phyloP scores from a whole-genome alignment of 768 basidiomycete species.

The Harrya chromipes region DNA sequence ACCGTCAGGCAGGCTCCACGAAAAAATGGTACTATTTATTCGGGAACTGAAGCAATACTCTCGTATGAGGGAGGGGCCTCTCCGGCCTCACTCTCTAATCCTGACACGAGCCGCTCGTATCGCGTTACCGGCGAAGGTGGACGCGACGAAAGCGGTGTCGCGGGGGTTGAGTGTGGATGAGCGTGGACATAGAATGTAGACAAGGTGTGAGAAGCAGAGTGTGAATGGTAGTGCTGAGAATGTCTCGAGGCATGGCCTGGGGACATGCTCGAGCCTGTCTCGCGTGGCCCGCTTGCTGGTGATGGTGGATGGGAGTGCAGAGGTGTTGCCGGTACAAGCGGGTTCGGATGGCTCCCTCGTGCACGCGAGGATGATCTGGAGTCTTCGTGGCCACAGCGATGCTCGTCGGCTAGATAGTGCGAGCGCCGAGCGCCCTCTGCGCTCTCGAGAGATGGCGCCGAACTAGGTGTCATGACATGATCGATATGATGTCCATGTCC shows the following conservation, averaged over 20 bases:
- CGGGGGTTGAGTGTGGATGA: background rate
- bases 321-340: background rate
- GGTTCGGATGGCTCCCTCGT: background rate
- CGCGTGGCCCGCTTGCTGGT: background rate
- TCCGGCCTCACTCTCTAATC: conserved; percentile 79
- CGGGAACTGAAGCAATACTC: conserved; percentile 14
- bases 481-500: conserved; percentile 20
- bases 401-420: background rate
- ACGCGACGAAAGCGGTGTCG: conserved; percentile 9
- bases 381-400: background rate
- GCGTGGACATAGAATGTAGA: background rate
- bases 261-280: background rate
- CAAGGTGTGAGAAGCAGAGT: background rate
- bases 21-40: background rate
- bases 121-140: conserved; percentile 35
- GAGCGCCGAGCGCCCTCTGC: background rate
- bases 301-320: background rate
- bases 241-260: background rate
- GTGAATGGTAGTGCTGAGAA: background rate
- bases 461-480: conserved; percentile 27
- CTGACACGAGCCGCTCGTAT: conserved; percentile 82
- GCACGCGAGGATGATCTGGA: conserved; percentile 2
- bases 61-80: conserved; percentile 73
- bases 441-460: conserved; percentile 31
- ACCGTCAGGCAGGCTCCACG: too few species aligned